phyloP scores from a whole-genome alignment of 768 basidiomycete species.

The Phylloporus rhodoxanthus region DNA sequence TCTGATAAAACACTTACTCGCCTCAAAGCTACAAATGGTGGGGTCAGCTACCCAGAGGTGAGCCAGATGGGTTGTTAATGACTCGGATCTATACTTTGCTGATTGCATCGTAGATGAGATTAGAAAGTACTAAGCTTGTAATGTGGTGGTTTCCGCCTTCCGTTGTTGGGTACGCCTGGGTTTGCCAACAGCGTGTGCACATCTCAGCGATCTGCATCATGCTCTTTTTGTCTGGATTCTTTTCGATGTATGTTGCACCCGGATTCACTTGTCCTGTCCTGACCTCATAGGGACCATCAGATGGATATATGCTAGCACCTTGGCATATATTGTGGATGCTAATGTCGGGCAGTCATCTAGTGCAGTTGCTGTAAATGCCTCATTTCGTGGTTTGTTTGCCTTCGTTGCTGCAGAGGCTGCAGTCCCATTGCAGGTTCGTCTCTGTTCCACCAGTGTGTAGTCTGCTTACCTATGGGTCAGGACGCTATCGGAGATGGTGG shows the following conservation, averaged over 20 bases:
- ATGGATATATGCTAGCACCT: conserved; percentile 61
- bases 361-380: conserved; percentile 71
- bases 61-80: conserved; percentile 7
- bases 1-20: conserved; percentile 45
- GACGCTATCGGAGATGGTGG: conserved; percentile 76
- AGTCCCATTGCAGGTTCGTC: conserved; percentile 54
- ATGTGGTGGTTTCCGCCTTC: conserved; percentile 51
- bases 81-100: neutral
- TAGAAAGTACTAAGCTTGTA: conserved; percentile 57
- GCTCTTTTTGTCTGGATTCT: conserved; percentile 71
- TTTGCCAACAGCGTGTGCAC: conserved; percentile 56
- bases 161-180: conserved; percentile 73
- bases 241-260: conserved; percentile 51
- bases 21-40: conserved; percentile 46
- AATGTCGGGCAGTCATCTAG: conserved; percentile 77
- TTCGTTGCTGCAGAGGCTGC: conserved; percentile 71
- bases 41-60: conserved; percentile 60
- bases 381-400: conserved; percentile 62
- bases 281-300: conserved; percentile 23
- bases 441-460: neutral
- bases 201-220: conserved; percentile 66
- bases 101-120: conserved; percentile 51
- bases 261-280: neutral
- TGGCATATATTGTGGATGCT: conserved; percentile 86
- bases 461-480: conserved; percentile 28